Evolutionary conservation across 2,329 filamentous ascomycete genomes (phyloP), one percentile per base, ranked within the genome.

Genomic region (Bertia moriformis): DNA sequence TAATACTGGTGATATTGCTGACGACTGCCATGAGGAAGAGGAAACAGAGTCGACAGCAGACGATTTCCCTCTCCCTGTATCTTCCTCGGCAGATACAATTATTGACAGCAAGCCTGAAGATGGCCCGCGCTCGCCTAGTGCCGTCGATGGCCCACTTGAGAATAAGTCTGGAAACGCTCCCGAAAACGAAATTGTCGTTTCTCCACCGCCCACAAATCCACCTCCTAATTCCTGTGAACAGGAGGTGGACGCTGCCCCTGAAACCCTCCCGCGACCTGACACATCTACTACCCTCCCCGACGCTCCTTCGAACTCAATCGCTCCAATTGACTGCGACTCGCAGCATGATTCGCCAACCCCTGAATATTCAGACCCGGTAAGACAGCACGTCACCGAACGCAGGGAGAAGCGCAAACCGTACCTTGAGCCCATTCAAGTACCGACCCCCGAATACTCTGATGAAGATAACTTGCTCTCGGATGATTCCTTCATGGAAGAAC

Each of bases 401-500:
- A 29, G n/a, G n/a, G 24, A 29, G 10, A 61, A 51, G 44, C 61
- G 56, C 19, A 63, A 54, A 41, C 45, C 52, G 14, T 40, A 49
- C 7, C 51, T 69, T 15, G 70, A 78, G 19, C 72, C 73, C 14
- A 78, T 83, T 39, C 60, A 58, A 18, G 15, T 17, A 27, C 75
- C 71, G 2, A 61, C 68, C 43, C 42, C 69, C 14, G 53, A 58
- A 12, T 40, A 46, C 15, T 44, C 52, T 13, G 55, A 56, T 18
- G 62, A 64, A 30, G 50, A 67, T 32, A 70, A 71, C 52, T 60
- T 74, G 30, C 69, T 60, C 18, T 78, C 82, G n/a, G 83, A 89
- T 54, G 84, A 91, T 51, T 80, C 76, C 14, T 72, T 88, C 44
- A 82, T 93, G 72, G 83, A 93, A 41, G 87, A 93, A 58, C 62